A percentile compares a stretch with the other conserved stretches of the same genome.
phyloP scores from a whole-genome alignment of 148 eudicot genomes.

The Camellia japonica region DNA sequence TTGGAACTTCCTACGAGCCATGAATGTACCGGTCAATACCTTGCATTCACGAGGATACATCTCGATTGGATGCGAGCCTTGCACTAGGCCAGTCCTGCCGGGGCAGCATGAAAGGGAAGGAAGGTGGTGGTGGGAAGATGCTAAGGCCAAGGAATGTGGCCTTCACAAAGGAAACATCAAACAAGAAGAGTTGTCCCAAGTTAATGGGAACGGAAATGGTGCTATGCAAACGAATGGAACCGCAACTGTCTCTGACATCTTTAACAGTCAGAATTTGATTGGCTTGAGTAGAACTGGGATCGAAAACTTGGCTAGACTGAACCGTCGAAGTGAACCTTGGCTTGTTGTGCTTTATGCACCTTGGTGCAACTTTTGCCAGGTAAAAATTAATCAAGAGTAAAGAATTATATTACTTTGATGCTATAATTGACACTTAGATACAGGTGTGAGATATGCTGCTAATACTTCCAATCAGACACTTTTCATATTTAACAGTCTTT shows the following conservation, averaged over 20 bases:
- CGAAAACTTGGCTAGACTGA: conserved; percentile 1
- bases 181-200: neutral
- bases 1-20: conserved; percentile 20
- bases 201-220: conserved; percentile 9
- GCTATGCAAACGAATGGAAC: neutral
- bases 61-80: conserved; percentile 21
- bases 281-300: conserved; percentile 12
- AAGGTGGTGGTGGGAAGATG: conserved; percentile 26
- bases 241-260: neutral
- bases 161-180: conserved; percentile 21
- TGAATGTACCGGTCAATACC: conserved; percentile 16
- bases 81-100: conserved; percentile 15
- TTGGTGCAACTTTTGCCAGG: conserved; percentile 22
- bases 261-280: conserved; percentile 10
- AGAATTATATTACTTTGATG: neutral
- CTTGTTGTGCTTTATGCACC: conserved; percentile 21
- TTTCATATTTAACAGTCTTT: no score
- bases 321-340: conserved; percentile 14
- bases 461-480: no score
- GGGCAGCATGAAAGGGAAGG: conserved; percentile 24
- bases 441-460: no score
- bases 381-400: neutral
- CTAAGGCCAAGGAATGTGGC: conserved; percentile 17
- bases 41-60: conserved; percentile 16
- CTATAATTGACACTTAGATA: no score